phyloP scores from a whole-genome alignment of 441 rosid species.

The Aleurites moluccanus region DNA sequence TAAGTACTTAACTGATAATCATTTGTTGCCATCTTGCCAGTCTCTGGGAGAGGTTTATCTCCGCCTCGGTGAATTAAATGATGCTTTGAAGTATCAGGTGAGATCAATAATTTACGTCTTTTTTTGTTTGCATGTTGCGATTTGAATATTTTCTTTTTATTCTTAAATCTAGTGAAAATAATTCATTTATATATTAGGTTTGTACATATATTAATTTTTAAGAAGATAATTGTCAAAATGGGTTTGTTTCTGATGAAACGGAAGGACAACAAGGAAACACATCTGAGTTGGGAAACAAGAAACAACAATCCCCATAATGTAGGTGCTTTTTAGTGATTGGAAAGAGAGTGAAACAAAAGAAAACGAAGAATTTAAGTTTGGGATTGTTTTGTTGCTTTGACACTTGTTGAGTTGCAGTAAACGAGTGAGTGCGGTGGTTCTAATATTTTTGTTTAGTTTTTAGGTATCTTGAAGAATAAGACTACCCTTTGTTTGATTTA shows the following conservation, averaged over 20 bases:
- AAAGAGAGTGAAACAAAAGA: not conserved
- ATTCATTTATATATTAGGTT: not conserved
- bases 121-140: not conserved
- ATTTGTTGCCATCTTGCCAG: slow-evolving; percentile 85
- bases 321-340: not conserved
- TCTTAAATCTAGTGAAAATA: too few species aligned
- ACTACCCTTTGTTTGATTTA: not conserved
- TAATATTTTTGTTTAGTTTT: not conserved
- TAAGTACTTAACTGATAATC: slow-evolving; percentile 66
- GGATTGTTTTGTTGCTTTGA: not conserved
- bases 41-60: slow-evolving; percentile 86
- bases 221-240: not conserved
- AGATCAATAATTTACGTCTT: not conserved
- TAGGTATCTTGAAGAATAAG: not conserved
- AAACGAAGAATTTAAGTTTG: not conserved
- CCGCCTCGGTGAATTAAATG: slow-evolving; percentile 56
- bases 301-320: not conserved
- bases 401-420: not conserved
- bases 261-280: not conserved
- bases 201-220: not conserved
- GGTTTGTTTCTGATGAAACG: not conserved
- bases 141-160: too few species aligned
- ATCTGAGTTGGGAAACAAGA: not conserved
- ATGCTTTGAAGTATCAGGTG: slow-evolving; percentile 84
- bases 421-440: not conserved